Evolutionary conservation across 768 basidiomycete species (phyloP).

Genomic region (Russula ochroleuca): DNA sequence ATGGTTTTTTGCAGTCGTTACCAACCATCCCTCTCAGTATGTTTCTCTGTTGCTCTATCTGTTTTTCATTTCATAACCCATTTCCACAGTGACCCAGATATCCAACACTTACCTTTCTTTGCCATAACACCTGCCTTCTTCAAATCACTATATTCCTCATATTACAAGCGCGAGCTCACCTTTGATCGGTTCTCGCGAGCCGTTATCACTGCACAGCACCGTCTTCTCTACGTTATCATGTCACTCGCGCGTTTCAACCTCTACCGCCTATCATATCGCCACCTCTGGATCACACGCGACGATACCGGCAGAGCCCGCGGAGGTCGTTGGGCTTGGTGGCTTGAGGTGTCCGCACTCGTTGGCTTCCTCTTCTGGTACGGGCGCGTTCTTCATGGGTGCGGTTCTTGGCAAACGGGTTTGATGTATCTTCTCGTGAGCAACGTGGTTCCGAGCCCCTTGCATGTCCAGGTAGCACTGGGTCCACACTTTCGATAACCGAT

Average conservation of each 20-base stretch:
- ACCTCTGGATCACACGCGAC: slow-evolving; percentile 61
- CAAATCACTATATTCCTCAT: slow-evolving; percentile 83
- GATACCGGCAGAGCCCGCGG: slow-evolving; percentile 61
- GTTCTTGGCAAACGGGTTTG: slow-evolving; percentile 63
- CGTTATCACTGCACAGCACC: slow-evolving; percentile 79
- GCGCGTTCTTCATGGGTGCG: slow-evolving; percentile 62
- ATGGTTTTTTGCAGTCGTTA: slow-evolving; percentile 59
- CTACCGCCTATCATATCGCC: slow-evolving; percentile 80
- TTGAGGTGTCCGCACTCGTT: slow-evolving; percentile 70
- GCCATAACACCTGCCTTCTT: slow-evolving; percentile 89
- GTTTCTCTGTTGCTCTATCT: slow-evolving; percentile 30
- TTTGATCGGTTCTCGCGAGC: slow-evolving; percentile 66
- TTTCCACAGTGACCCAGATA: slow-evolving; percentile 66
- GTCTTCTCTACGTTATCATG: slow-evolving; percentile 88
- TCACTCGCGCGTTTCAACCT: slow-evolving; percentile 92
- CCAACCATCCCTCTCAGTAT: slow-evolving; percentile 96
- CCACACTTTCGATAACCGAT: slow-evolving; percentile 5
- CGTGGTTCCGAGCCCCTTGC: slow-evolving; percentile 81
- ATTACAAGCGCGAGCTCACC: slow-evolving; percentile 82
- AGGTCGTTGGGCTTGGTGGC: slow-evolving; percentile 70
- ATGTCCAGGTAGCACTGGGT: slow-evolving; percentile 70
- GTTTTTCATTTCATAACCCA: slow-evolving; percentile 22
- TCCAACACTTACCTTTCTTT: slow-evolving; percentile 88
- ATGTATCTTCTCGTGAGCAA: slow-evolving; percentile 82
- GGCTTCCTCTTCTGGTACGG: slow-evolving; percentile 91